phyloP scores from a whole-genome alignment of 306 rosid species.

The Vigna reflexopilosa region DNA sequence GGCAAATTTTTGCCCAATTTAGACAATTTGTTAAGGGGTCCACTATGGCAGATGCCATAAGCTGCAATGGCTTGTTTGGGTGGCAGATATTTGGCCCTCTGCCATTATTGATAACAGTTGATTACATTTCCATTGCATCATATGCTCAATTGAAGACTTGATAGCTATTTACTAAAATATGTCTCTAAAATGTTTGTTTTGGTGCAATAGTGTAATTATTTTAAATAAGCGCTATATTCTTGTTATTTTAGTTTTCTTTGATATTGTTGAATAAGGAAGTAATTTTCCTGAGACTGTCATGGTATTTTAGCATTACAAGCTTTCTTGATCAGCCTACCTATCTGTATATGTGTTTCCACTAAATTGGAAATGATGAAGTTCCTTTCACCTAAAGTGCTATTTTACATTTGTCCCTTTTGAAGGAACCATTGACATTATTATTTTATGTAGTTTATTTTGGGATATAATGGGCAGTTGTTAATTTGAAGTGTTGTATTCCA shows the following conservation, averaged over 20 bases:
- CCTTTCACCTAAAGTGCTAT: background rate
- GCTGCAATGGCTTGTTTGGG: too few species aligned
- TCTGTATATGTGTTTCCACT: background rate
- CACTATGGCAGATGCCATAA: too few species aligned
- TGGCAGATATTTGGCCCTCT: too few species aligned
- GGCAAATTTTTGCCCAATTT: too few species aligned
- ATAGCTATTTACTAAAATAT: background rate
- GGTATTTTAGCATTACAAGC: background rate
- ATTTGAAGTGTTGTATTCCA: slow-evolving; percentile 13
- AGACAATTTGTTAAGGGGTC: too few species aligned
- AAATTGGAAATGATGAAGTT: background rate
- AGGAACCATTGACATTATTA: background rate
- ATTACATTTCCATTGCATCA: too few species aligned
- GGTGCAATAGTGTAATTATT: background rate
- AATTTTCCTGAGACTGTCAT: background rate
- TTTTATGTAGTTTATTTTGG: slow-evolving; percentile 12
- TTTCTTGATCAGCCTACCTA: slow-evolving; percentile 7
- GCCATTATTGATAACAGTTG: too few species aligned
- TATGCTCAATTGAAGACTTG: too few species aligned
- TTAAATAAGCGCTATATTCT: background rate
- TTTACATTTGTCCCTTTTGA: background rate
- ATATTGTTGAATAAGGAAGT: slow-evolving; percentile 29
- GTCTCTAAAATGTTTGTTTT: background rate
- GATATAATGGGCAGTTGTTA: background rate
- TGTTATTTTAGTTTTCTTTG: background rate